Evolutionary conservation across 73 alveolate genomes (phyloP).

Genomic region (Chromera velia): DNA sequence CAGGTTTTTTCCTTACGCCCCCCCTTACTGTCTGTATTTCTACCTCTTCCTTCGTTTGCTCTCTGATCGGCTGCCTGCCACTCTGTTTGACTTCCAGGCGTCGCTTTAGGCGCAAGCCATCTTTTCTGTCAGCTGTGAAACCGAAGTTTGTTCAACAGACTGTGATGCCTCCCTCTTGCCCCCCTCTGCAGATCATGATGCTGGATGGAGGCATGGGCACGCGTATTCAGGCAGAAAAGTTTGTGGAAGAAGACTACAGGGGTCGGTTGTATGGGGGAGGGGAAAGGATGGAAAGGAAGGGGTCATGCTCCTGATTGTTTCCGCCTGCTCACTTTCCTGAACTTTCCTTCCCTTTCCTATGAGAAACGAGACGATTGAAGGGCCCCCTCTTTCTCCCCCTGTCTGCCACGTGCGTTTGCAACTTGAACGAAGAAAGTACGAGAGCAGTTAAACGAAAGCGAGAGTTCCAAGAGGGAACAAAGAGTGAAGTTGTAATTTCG

Average conservation of each 20-base stretch:
- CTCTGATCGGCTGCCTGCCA: no score
- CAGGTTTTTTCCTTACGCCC: no score
- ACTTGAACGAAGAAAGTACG: no score
- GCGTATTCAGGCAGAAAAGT: constrained; percentile 52
- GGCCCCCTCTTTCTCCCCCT: constrained; percentile 15
- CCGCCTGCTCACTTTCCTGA: background rate
- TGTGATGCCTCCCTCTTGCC: no score
- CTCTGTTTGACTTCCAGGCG: no score
- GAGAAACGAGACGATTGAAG: constrained; percentile 7
- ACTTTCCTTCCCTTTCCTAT: background rate
- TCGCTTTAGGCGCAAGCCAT: no score
- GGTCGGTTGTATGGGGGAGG: constrained; percentile 4
- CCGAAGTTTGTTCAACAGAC: no score
- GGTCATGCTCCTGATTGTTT: background rate
- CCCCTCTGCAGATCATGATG: no score
- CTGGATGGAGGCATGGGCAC: constrained; percentile 89
- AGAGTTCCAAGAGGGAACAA: constrained; percentile 19
- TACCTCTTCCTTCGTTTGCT: no score
- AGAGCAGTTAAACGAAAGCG: constrained; percentile 7
- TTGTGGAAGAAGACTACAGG: constrained; percentile 61
- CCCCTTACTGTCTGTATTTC: no score
- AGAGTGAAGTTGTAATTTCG: background rate
- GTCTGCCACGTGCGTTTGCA: no score
- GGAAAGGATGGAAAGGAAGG: background rate
- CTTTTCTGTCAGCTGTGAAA: no score